These are phyloP conservation scores for Pestalotiopsis sp. DNA, from an alignment of 2,329 filamentous ascomycete species.

Conservation along the genomic window DNA sequence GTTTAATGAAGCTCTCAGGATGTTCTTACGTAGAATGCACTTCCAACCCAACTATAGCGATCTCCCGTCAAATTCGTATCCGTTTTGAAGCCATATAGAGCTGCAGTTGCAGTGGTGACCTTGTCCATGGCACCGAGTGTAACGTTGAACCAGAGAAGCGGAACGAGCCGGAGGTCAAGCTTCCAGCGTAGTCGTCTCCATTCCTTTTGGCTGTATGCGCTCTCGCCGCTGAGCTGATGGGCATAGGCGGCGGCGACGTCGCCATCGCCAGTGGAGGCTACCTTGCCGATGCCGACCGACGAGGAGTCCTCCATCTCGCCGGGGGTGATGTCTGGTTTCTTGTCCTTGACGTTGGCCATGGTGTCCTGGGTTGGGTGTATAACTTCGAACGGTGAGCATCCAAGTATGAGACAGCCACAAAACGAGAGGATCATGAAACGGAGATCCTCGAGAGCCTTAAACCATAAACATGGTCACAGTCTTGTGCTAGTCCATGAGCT, in stretches of 20 bases:
- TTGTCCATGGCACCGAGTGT: slow-evolving; percentile 29
- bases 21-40: slow-evolving; percentile 24
- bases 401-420: no score
- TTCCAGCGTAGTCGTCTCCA: slow-evolving; percentile 35
- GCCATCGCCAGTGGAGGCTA: slow-evolving; percentile 15
- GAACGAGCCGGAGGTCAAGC: slow-evolving; percentile 41
- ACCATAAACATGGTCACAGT: not conserved
- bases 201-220: slow-evolving; percentile 27
- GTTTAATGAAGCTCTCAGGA: no score
- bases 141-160: slow-evolving; percentile 36
- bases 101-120: slow-evolving; percentile 28
- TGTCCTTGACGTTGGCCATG: slow-evolving; percentile 6
- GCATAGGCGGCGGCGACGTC: slow-evolving; percentile 32
- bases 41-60: slow-evolving; percentile 28
- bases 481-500: slow-evolving; percentile 12
- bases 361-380: not conserved
- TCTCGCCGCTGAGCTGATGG: slow-evolving; percentile 25
- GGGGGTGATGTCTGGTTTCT: slow-evolving; percentile 5
- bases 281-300: slow-evolving; percentile 5
- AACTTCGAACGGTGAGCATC: no score
- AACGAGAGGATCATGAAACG: not conserved
- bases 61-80: slow-evolving; percentile 25
- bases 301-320: slow-evolving; percentile 2
- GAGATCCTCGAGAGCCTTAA: not conserved
- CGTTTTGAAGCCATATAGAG: slow-evolving; percentile 25